Base-by-base conservation (phyloP, 495 filamentous ascomycete genomes). In the Penicillium robsamsonii region DNA sequence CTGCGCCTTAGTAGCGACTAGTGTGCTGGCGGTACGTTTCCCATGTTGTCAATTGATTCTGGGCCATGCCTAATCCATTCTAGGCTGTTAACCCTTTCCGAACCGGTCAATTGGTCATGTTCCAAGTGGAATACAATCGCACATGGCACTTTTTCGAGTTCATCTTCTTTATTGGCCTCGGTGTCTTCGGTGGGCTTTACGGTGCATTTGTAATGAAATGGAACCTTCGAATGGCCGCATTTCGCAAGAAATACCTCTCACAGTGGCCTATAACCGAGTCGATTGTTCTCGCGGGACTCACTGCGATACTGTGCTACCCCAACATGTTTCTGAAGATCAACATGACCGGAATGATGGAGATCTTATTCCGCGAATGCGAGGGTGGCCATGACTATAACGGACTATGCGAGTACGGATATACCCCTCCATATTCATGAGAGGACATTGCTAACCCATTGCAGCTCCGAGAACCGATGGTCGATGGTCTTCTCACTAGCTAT, bases 261-360 rank as follows among this genome's bases (percentile, higher is more conserved):
- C 81, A 90, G 54, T 92, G 92, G 74, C 87, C 94, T 7, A 82
- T 97, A 12, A 76, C 91, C n/a, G 94, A 98, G 71, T 87, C 91
- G 7, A 91, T 91, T 1, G 66, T 96, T 35, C 78, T 97, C 50
- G 92, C 94, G 3, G 82, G 83, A 1, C 79, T 84, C 8, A 97
- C 94, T 11, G 95, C 93, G 4, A 77, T 97, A 50, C 78, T 97
- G 7, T 97, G 94, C 74, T 98, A 93, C 64, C 94, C 92, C 1
- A 98, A 97, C 68, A 92, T 90, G 71, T 97, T 98, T 63, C 70
- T 98, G 48, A 82, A 89, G 59, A 97, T 98, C 64, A 96, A 98
- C 72, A 97, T 98, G 94, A 97, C 94, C 0, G 92, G 96, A 73
- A 96, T 90, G 75, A 97, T 98, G 94, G 92, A 97, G 70, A 96